A percentile compares a stretch with the other conserved stretches of the same genome.
Evolutionary conservation across 2,329 filamentous ascomycete genomes (phyloP).

Genomic region (Xylaria sp.): DNA sequence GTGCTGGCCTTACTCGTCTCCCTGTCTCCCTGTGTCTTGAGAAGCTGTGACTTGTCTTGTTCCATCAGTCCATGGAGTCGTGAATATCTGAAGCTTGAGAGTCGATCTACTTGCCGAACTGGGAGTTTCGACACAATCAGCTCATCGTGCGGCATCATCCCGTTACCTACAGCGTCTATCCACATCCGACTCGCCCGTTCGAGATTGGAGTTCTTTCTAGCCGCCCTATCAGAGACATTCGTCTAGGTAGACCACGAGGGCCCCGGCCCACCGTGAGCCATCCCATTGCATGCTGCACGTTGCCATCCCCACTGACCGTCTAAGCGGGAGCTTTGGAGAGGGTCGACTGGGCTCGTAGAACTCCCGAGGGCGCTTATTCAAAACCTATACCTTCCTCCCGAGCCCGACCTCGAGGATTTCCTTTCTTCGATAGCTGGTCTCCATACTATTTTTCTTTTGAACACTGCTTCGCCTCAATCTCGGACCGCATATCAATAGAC

Average conservation of each 20-base stretch:
- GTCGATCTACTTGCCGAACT: conserved; percentile 36
- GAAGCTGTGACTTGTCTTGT: conserved; percentile 34
- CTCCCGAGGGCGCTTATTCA: conserved; percentile 53
- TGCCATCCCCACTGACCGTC: conserved; percentile 46
- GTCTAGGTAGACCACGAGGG: conserved; percentile 42
- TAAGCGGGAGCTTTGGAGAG: conserved; percentile 45
- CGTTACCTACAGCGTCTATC: conserved; percentile 53
- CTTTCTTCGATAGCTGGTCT: conserved; percentile 63
- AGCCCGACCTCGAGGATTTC: conserved; percentile 43
- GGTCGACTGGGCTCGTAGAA: conserved; percentile 43
- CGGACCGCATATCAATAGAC: conserved; percentile 36
- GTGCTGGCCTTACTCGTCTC: background rate
- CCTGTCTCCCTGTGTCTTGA: conserved; percentile 6
- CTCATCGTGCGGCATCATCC: conserved; percentile 43
- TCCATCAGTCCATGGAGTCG: conserved; percentile 25
- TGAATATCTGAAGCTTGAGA: background rate
- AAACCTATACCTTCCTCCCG: conserved; percentile 56
- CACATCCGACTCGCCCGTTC: conserved; percentile 47
- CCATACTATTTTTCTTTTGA: conserved; percentile 46
- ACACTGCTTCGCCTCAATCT: conserved; percentile 46
- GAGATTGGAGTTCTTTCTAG: conserved; percentile 45
- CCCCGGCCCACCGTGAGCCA: conserved; percentile 48
- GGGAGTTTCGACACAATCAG: conserved; percentile 34
- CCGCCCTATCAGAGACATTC: conserved; percentile 51
- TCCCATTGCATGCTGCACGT: conserved; percentile 46